Base-by-base conservation (phyloP, 2,329 filamentous ascomycete species). In the Aureobasidium sp. region DNA sequence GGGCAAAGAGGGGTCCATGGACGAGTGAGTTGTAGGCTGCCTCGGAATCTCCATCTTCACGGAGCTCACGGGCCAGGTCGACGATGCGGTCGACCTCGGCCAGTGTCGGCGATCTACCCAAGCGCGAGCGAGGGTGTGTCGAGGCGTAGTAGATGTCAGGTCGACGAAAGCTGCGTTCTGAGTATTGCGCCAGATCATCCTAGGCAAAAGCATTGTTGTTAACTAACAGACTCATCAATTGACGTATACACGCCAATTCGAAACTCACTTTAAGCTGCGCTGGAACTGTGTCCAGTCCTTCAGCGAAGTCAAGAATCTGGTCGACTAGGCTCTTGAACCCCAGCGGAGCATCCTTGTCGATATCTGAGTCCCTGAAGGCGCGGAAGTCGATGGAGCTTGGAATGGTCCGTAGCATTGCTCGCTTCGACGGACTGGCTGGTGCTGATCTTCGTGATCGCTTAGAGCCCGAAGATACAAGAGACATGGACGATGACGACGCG, bases 11-110 rank as follows among this genome's bases (percentile, higher is more conserved):
- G 32, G 45, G 45, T 8, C 32, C 45, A n/a, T 49, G 45, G 10
- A 49, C 45, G 21, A 49, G 19, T 11, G 21, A 38, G 22, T 49
- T 49, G n/a, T 24, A 49, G 7, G 30, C 45, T 6, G 45, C 30
- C 45, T 49, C 45, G 16, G 45, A 49, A 17, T 49, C 45, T 7
- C n/a, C 45, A 17, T 49, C 45, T 29, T 38, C 45, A 24, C 45
- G 21, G 3, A 49, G 45, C 45, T 38, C 32, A 1, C 32, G 21
- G 7, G 32, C 45, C 25, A 27, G n/a, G 32, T 38, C 22, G 14
- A 39, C 45, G 22, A 49, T 49, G n/a, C 32, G 45, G 12, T 49
- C 45, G 35, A 49, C 11, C 12, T 49, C 32, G n/a, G 32, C 32
- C 2, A 49, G 45, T 21, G 45, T 49, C 10, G 45, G 45, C n/a